Evolutionary conservation across 371 early-diverging fungal genomes (phyloP).

Genomic region (Apophysomyces sp.): DNA sequence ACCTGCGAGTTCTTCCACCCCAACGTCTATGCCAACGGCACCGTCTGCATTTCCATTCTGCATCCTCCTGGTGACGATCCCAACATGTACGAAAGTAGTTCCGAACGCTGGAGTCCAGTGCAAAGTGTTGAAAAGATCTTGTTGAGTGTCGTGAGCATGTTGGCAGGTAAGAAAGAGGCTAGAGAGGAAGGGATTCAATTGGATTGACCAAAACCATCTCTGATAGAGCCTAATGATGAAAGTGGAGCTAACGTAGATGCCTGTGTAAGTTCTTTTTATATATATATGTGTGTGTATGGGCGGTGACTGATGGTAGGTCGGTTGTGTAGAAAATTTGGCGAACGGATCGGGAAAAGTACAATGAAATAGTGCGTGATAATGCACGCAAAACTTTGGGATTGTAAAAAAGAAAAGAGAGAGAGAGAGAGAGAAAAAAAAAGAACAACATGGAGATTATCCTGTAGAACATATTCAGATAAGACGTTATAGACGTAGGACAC

Average conservation of each 20-base stretch:
- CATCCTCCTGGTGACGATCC: constrained; percentile 99
- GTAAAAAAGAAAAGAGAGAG: constrained; percentile 7
- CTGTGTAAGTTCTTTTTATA: constrained; percentile 59
- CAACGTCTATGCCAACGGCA: constrained; percentile 97
- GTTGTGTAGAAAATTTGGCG: constrained; percentile 83
- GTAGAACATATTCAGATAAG: too few relatives aligned
- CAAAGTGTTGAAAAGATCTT: constrained; percentile 98
- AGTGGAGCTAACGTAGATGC: constrained; percentile 99
- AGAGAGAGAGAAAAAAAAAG: neutral
- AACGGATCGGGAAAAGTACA: constrained; percentile 78
- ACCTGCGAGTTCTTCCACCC: constrained; percentile 95
- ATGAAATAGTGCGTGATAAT: constrained; percentile 77
- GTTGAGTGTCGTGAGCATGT: constrained; percentile 92
- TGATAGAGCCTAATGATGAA: constrained; percentile 95
- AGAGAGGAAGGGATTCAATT: neutral
- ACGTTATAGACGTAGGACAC: too few relatives aligned
- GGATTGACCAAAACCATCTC: neutral
- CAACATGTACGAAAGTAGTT: constrained; percentile 90
- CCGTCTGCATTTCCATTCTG: constrained; percentile 98
- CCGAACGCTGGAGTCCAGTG: constrained; percentile 96
- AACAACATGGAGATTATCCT: neutral
- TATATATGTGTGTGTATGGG: neutral
- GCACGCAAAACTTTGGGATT: constrained; percentile 71
- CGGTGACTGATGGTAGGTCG: neutral
- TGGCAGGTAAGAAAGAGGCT: constrained; percentile 61